Percentiles rank a stretch among this genome's conserved stretches.
Conservation (phyloP, 225 moss, liverwort and hornwort genomes). For the Antitrichia curtipendula region DNA sequence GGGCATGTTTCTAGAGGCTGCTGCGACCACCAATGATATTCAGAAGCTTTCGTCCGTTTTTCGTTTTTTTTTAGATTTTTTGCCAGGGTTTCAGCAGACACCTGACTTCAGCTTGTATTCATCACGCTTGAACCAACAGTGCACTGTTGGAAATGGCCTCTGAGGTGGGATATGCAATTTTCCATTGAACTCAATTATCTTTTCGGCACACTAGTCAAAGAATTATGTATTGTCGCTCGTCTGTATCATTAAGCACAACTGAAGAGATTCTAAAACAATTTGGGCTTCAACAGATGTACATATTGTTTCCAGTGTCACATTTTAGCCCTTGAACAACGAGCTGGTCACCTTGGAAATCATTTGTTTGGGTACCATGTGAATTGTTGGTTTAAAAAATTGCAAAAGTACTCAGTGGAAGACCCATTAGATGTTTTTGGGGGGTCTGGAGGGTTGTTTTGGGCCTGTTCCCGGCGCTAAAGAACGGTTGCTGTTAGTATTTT, state of each 20-base stretch:
- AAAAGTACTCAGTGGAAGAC: no score
- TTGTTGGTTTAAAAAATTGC: no score
- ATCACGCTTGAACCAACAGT: constrained; percentile 42
- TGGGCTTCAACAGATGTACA: background rate
- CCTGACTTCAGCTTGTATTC: constrained; percentile 68
- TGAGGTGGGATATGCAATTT: background rate
- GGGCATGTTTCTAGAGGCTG: constrained; percentile 71
- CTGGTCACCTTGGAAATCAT: no score
- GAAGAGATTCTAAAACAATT: background rate
- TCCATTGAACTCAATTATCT: background rate
- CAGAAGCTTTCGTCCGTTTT: constrained; percentile 72
- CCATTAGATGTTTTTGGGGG: no score
- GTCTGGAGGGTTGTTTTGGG: no score
- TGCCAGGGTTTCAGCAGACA: constrained; percentile 71
- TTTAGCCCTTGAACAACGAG: no score
- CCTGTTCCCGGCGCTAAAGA: no score
- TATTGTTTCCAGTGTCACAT: background rate
- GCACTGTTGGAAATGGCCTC: constrained; percentile 19
- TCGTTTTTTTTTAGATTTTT: constrained; percentile 70
- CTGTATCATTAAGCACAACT: background rate
- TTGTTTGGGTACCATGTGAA: no score
- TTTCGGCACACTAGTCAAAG: background rate
- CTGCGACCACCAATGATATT: constrained; percentile 45
- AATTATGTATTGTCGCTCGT: background rate
- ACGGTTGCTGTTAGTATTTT: no score